Percentiles rank a stretch among this genome's conserved stretches.
These are phyloP conservation scores for Xylaria scruposa DNA, from an alignment of 495 filamentous ascomycete species.

Conservation along the genomic window DNA sequence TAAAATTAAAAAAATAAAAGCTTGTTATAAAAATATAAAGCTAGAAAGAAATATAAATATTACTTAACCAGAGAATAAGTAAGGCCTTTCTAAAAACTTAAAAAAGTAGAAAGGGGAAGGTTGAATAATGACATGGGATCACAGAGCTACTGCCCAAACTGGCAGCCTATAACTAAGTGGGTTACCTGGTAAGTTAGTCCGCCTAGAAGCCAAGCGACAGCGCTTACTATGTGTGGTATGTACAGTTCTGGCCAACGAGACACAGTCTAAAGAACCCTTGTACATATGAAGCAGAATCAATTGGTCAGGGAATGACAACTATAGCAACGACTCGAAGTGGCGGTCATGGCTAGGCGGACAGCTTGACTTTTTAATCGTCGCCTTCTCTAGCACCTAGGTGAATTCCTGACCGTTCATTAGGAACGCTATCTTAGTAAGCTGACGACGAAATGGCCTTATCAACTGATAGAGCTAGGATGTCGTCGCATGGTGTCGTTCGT, in stretches of 20 bases:
- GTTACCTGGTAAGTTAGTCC: background rate
- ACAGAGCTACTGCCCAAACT: background rate
- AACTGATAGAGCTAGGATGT: background rate
- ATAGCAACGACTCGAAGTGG: background rate
- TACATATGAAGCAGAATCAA: too few relatives aligned
- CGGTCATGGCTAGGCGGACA: background rate
- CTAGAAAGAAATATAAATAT: too few relatives aligned
- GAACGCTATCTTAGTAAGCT: slow-evolving; percentile 13
- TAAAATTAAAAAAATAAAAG: too few relatives aligned
- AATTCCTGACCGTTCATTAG: background rate
- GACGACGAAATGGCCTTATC: slow-evolving; percentile 17
- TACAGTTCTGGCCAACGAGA: background rate
- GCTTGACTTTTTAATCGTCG: background rate
- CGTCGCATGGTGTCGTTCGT: background rate
- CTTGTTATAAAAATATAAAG: too few relatives aligned
- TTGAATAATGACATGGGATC: background rate
- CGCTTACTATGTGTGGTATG: slow-evolving; percentile 13
- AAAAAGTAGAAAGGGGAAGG: too few relatives aligned
- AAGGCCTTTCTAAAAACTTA: too few relatives aligned
- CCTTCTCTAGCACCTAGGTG: background rate
- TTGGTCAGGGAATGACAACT: background rate
- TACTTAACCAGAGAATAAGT: too few relatives aligned
- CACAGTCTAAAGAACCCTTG: background rate
- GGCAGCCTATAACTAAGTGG: background rate
- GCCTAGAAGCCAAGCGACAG: background rate